Conservation (phyloP, 306 rosid species). For the Prunus davidiana region DNA sequence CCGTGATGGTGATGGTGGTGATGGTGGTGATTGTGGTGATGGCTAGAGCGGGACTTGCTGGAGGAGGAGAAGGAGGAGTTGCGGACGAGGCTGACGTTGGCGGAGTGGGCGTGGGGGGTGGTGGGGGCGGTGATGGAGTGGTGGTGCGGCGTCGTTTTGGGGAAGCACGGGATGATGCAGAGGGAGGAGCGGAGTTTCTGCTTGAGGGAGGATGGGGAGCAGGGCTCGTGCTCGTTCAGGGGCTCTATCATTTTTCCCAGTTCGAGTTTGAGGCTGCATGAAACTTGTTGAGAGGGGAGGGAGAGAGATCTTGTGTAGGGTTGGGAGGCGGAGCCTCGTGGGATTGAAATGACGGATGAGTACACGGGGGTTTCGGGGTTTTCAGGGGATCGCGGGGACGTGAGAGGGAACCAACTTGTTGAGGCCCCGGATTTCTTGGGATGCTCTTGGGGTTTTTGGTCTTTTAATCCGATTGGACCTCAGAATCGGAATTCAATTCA, state of each 20-base stretch:
- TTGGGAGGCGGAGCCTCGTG: not conserved
- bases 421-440: not conserved
- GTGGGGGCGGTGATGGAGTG: constrained; percentile 12
- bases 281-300: too few species aligned
- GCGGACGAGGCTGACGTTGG: constrained; percentile 27
- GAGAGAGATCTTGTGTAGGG: too few species aligned
- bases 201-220: constrained; percentile 37
- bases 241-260: too few species aligned
- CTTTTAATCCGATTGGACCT: not conserved
- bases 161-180: constrained; percentile 39
- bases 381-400: not conserved
- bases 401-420: not conserved
- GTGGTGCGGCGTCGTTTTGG: not conserved
- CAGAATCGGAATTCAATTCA: not conserved
- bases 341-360: constrained; percentile 31
- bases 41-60: not conserved
- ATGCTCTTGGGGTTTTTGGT: constrained; percentile 2
- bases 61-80: constrained; percentile 27
- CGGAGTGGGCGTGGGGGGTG: not conserved
- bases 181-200: constrained; percentile 44
- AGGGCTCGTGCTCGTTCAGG: constrained; percentile 12
- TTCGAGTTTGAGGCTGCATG: too few species aligned
- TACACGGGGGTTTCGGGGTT: constrained; percentile 13
- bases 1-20: not conserved
- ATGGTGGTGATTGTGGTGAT: constrained; percentile 15